Base-by-base conservation (phyloP, 257 asterid genomes). In the Nicotiana sylvestris region DNA sequence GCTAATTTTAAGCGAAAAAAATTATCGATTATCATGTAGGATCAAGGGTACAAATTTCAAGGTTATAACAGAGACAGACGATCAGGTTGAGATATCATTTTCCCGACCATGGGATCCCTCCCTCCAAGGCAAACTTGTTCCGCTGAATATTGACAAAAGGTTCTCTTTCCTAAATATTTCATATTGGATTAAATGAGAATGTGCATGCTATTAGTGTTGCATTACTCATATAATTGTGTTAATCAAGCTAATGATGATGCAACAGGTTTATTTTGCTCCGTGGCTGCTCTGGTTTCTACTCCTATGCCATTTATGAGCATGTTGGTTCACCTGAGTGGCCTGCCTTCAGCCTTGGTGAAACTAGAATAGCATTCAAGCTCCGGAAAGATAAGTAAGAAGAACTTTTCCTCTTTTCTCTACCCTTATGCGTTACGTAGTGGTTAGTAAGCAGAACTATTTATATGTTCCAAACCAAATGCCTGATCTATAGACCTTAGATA, bases 321-420 rank as follows among this genome's bases (percentile, higher is more conserved):
- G 85, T 91, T 83, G 97, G 91, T 81, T 93, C 96, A 18, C 12
- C 85, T 76, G 96, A 92, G 4, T 91, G 96, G 97, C 98, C 97
- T 61, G 95, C 85, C 80, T 91, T 91, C 88, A 94, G 89, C 90
- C 92, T 92, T 4, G 90, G 88, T 43, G 97, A 94, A 82, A 92
- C 98, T 16, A 91, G 97, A 82, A 89, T 90, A 21, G 96, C 87
- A 3, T 94, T 92, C 92, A 94, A 90, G 89, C 93, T 91, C 60
- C 88, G 92, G 55, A 92, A 92, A 84, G 96, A 94, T 90, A 94
- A 90, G 98, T 94, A 86, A 80, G 56, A 35, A 13, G 21, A 32
- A 18, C 39, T 68, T 56, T 56, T 70, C 21, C 49, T 4, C 18
- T 65, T 76, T 66, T 80, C 9, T 56, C 27, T 74, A 74, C 64